Percentiles rank a stretch among this genome's conserved stretches.
Conservation (phyloP, 192 early-diverging fungal genomes). For the Gonapodya sp. region DNA sequence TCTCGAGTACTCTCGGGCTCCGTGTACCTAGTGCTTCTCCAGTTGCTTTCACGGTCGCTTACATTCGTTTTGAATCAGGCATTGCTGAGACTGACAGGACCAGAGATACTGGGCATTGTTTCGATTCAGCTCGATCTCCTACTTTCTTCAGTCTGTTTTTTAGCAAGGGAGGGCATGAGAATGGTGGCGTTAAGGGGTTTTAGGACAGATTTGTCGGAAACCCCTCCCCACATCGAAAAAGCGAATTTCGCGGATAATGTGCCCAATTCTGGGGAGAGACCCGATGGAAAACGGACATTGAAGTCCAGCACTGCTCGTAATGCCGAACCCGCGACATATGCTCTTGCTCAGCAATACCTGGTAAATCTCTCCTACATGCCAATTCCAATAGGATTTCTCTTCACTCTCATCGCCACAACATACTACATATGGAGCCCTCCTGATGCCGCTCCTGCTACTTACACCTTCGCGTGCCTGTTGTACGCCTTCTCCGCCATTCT, state of each 20-base stretch:
- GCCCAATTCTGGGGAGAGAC: no score
- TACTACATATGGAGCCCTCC: neutral
- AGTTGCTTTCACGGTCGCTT: neutral
- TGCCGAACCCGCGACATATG: neutral
- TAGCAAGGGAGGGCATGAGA: neutral
- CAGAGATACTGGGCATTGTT: neutral
- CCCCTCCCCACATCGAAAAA: no score
- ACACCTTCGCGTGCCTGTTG: neutral
- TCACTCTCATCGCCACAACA: neutral
- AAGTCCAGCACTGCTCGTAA: neutral
- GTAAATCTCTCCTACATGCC: neutral
- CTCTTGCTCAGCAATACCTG: neutral
- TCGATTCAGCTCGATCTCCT: neutral
- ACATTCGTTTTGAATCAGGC: slow-evolving; percentile 4
- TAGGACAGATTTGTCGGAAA: neutral
- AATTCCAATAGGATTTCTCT: neutral
- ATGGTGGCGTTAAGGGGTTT: neutral
- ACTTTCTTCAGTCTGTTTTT: neutral
- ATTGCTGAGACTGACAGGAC: neutral
- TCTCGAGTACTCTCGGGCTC: neutral
- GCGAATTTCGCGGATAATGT: no score
- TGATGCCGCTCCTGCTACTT: neutral
- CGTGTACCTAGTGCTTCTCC: neutral
- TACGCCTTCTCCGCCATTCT: neutral
- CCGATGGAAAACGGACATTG: neutral